Evolutionary conservation across 352 stramenopile species (phyloP), one percentile per base, ranked within the genome.

Genomic region (Pythium utonaiense): DNA sequence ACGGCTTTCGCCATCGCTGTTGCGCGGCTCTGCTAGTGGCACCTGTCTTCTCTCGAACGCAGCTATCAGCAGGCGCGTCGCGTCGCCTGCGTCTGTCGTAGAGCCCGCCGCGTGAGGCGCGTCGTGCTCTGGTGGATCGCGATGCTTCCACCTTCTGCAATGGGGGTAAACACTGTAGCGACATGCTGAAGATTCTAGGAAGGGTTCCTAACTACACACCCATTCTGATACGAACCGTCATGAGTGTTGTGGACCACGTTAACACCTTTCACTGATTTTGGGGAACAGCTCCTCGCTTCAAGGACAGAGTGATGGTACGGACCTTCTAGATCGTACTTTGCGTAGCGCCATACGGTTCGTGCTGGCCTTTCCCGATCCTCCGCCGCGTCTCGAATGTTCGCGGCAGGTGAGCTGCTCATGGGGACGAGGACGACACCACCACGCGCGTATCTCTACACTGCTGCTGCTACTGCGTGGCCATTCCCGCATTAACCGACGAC

Each of bases 1-100:
- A 89, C 77, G 21, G 80, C 75, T 64, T 86, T 88, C 4, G 80
- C 80, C 80, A 89, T 88, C n/a, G 59, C 44, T 38, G 8, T 53
- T 12, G 14, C 25, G 17, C 6, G 5, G 41, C 14, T 31, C 41
- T 13, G 21, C 41, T 49, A 49, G 3, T 6, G 8, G 2, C 3
- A 27, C 17, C 25, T 25, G 7, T 25, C 14, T 12, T 34, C 24
- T 53, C 36, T 38, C 22, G 25, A 36, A 22, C 38, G 3, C 14
- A 13, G 17, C 14, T 2, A 14, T 6, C 21, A 25, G 28, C 47
- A 22, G 28, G 13, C 25, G 25, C 25, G 25, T 21, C 12, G 16
- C 17, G 16, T 53, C 41, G 41, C 41, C 8, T 49, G 2, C 8
- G 19, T 49, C 21, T 3, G 21, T 49, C 41, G 19, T 49, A 49